A percentile compares a stretch with the other conserved stretches of the same genome.
phyloP scores from a whole-genome alignment of 2,329 filamentous ascomycete species.

The Arthrobotrys pseudoclavata region DNA sequence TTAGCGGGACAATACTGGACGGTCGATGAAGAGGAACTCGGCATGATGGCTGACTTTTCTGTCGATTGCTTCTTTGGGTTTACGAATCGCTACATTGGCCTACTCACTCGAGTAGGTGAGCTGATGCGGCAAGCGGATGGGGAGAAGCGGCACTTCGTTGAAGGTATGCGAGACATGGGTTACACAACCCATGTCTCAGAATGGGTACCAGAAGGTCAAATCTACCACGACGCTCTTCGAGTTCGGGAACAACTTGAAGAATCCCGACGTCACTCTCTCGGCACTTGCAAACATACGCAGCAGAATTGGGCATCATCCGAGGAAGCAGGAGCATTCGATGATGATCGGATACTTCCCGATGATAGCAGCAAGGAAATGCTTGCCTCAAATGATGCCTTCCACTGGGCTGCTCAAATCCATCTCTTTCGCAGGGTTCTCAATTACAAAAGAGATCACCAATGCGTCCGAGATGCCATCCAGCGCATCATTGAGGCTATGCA shows the following conservation, averaged over 20 bases:
- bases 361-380: conserved; percentile 75
- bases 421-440: conserved; percentile 80
- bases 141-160: conserved; percentile 67
- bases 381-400: conserved; percentile 82
- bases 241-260: conserved; percentile 75
- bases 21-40: conserved; percentile 73
- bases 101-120: conserved; percentile 79
- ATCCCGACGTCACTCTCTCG: conserved; percentile 68
- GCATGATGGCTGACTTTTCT: conserved; percentile 68
- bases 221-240: conserved; percentile 72
- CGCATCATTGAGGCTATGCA: conserved; percentile 75
- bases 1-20: conserved; percentile 70
- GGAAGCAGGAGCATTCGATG: conserved; percentile 57
- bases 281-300: conserved; percentile 65
- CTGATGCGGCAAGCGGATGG: conserved; percentile 78
- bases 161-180: conserved; percentile 44
- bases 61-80: conserved; percentile 88
- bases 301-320: conserved; percentile 65
- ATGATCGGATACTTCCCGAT: conserved; percentile 64
- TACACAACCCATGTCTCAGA: conserved; percentile 41
- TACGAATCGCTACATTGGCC: conserved; percentile 77
- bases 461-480: conserved; percentile 75
- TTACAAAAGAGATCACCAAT: conserved; percentile 71
- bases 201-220: conserved; percentile 61
- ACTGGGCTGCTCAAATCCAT: conserved; percentile 82